These are phyloP conservation scores for Solidago caesia DNA, from an alignment of 129 eudicot genomes.

Conservation along the genomic window DNA sequence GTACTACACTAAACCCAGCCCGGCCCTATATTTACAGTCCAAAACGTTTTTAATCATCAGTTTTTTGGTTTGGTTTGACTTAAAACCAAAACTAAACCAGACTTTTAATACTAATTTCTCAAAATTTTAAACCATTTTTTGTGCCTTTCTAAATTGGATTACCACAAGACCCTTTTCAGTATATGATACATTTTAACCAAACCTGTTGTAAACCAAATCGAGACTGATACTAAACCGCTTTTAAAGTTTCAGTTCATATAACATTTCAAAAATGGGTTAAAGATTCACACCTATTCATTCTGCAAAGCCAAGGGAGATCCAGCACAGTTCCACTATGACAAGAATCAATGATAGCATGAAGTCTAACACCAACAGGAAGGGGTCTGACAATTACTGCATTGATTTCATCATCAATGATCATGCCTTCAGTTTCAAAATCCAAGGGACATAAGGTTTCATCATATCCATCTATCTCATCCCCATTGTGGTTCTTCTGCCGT, in stretches of 20 bases:
- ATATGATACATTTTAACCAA: too few species aligned
- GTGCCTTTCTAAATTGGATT: too few species aligned
- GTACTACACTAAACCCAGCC: too few species aligned
- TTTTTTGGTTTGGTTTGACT: too few species aligned
- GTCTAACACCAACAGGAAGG: slow-evolving; percentile 77
- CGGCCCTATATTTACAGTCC: too few species aligned
- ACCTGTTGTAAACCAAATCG: too few species aligned
- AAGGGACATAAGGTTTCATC: slow-evolving; percentile 97
- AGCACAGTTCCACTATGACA: slow-evolving; percentile 97
- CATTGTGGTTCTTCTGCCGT: slow-evolving; percentile 71
- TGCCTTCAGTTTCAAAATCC: slow-evolving; percentile 90
- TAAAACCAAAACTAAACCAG: too few species aligned
- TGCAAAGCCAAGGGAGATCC: slow-evolving; percentile 84
- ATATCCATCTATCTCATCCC: slow-evolving; percentile 93
- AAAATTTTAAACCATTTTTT: too few species aligned
- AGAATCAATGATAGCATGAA: slow-evolving; percentile 94
- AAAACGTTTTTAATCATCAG: too few species aligned
- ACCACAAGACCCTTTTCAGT: too few species aligned
- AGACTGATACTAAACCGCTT: too few species aligned
- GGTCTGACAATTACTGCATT: slow-evolving; percentile 76
- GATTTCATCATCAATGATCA: slow-evolving; percentile 94
- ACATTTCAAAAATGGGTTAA: background rate
- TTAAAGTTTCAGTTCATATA: background rate
- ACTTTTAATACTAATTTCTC: too few species aligned
- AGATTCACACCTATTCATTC: slow-evolving; percentile 72